Evolutionary conservation across 768 basidiomycete genomes (phyloP).

Genomic region (Dacryopinax primogenitus): DNA sequence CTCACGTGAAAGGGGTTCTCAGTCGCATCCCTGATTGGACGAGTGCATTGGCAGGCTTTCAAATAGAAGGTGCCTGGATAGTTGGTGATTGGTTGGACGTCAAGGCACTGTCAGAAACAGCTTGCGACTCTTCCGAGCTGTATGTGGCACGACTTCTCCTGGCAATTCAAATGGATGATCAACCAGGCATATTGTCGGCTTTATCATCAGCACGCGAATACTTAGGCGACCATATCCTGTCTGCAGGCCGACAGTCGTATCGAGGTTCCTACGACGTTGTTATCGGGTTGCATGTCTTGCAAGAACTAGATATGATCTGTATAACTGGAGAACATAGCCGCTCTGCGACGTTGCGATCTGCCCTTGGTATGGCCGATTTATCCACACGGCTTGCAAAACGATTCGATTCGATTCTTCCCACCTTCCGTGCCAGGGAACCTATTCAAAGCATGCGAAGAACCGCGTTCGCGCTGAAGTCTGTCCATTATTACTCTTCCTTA

Average conservation of each 20-base stretch:
- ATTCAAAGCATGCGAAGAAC: conserved; percentile 80
- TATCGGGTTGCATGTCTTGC: conserved; percentile 69
- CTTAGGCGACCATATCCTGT: conserved; percentile 67
- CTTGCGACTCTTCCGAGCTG: conserved; percentile 43
- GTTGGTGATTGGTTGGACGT: conserved; percentile 87
- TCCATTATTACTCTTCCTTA: conserved; percentile 6
- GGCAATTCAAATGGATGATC: conserved; percentile 53
- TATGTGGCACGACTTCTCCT: conserved; percentile 69
- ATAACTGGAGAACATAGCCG: conserved; percentile 12
- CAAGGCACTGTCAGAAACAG: conserved; percentile 35
- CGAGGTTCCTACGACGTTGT: conserved; percentile 77
- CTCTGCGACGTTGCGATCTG: conserved; percentile 32
- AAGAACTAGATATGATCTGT: conserved; percentile 58
- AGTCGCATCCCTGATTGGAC: conserved; percentile 79
- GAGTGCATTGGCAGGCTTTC: conserved; percentile 59
- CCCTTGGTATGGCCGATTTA: conserved; percentile 33
- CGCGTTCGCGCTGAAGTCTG: conserved; percentile 61
- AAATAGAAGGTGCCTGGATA: conserved; percentile 92
- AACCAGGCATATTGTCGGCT: conserved; percentile 34
- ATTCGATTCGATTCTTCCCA: conserved; percentile 66
- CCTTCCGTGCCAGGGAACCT: conserved; percentile 78
- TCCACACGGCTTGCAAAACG: conserved; percentile 46
- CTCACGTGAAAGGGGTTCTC: conserved; percentile 84
- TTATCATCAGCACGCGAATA: conserved; percentile 53
- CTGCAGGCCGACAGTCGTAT: conserved; percentile 70